A percentile compares a stretch with the other conserved stretches of the same genome.
Evolutionary conservation across 164 flowering plant species (phyloP).

Genomic region (Euptelea pleiosperma): DNA sequence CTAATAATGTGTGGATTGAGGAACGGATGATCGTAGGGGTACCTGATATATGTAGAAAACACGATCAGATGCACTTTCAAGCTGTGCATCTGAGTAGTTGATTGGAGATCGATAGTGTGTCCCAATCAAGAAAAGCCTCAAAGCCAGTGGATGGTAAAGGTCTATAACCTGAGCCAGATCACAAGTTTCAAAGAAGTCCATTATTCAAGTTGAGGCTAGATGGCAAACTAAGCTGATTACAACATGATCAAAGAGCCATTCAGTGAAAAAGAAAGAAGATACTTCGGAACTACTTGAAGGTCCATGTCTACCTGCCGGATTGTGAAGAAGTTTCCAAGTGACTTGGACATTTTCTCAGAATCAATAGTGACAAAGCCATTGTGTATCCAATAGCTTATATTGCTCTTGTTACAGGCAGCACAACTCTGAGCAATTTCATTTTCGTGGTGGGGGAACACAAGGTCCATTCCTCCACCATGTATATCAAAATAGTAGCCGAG

Average conservation of each 20-base stretch:
- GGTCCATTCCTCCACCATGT: slow-evolving; percentile 99
- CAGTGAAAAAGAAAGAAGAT: neutral
- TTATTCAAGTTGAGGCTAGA: neutral
- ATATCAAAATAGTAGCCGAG: slow-evolving; percentile 86
- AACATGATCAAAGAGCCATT: too few species aligned
- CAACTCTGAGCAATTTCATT: slow-evolving; percentile 98
- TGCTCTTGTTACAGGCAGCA: slow-evolving; percentile 74
- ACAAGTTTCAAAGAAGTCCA: neutral
- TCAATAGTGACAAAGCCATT: slow-evolving; percentile 94
- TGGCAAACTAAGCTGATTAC: too few species aligned
- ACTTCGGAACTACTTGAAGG: slow-evolving; percentile 1
- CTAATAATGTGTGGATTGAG: neutral
- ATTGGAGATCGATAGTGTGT: slow-evolving; percentile 92
- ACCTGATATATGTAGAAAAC: slow-evolving; percentile 94
- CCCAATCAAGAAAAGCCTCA: slow-evolving; percentile 83
- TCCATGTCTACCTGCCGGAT: slow-evolving; percentile 70
- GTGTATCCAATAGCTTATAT: slow-evolving; percentile 86
- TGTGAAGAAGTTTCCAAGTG: slow-evolving; percentile 95
- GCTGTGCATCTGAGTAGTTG: slow-evolving; percentile 70
- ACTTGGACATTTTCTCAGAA: slow-evolving; percentile 95
- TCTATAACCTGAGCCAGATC: slow-evolving; percentile 61
- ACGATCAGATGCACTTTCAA: slow-evolving; percentile 94
- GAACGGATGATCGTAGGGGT: slow-evolving; percentile 2
- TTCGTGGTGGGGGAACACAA: slow-evolving; percentile 97
- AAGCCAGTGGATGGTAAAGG: slow-evolving; percentile 86